Percentiles rank a stretch among this genome's conserved stretches.
These are phyloP conservation scores for Cercospora canescens DNA, from an alignment of 2,329 filamentous ascomycete species.

Conservation along the genomic window DNA sequence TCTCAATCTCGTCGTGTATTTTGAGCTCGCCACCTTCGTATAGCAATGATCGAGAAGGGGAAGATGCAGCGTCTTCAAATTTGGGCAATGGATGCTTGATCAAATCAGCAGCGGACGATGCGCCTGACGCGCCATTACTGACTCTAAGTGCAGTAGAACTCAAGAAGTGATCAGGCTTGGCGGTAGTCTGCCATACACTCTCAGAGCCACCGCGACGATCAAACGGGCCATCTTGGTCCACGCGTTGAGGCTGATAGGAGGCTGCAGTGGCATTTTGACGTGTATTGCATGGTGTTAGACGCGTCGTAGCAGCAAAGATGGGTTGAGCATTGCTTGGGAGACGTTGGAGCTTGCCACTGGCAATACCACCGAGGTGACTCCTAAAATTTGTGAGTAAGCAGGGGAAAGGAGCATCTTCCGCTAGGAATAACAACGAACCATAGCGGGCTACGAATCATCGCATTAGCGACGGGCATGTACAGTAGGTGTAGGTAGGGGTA, in stretches of 20 bases:
- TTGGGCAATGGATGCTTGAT: slow-evolving; percentile 22
- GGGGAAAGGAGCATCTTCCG: background rate
- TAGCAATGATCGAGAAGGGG: slow-evolving; percentile 8
- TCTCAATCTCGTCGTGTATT: slow-evolving; percentile 18
- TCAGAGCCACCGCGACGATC: slow-evolving; percentile 17
- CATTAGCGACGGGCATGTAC: background rate
- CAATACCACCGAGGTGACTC: background rate
- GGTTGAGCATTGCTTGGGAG: background rate
- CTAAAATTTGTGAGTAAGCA: background rate
- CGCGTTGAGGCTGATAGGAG: background rate
- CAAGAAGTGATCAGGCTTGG: slow-evolving; percentile 21
- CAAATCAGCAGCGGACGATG: background rate
- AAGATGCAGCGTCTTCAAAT: slow-evolving; percentile 11
- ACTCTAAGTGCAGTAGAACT: slow-evolving; percentile 14
- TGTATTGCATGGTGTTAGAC: background rate
- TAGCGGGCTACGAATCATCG: background rate
- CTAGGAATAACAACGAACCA: background rate
- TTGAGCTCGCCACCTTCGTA: slow-evolving; percentile 22
- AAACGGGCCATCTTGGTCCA: slow-evolving; percentile 20
- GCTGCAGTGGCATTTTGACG: background rate
- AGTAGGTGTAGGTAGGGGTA: background rate
- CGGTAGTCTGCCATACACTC: slow-evolving; percentile 15
- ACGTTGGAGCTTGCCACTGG: background rate
- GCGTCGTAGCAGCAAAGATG: background rate
- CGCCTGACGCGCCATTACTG: background rate